Base-by-base conservation (phyloP, 208 protist genomes). In the Borovskyia barvae region DNA sequence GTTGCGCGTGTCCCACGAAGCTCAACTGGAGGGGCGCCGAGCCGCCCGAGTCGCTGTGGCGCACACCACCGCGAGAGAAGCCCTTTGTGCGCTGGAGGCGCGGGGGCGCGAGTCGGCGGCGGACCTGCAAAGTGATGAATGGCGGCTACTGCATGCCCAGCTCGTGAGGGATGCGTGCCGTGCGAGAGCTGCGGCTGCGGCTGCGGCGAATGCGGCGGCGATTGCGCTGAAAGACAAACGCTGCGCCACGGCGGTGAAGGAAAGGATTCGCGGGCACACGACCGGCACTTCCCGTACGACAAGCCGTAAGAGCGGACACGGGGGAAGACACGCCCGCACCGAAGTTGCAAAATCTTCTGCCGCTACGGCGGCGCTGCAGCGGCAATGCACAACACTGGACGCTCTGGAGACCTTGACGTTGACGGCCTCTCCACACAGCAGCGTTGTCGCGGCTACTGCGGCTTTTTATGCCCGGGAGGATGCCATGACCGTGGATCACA, bases 51-150 rank as follows among this genome's bases (percentile, higher is more conserved):
- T 28, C 29, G 67, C 36, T n/a, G 54, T 40, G 35, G 36, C 54
- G 22, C 28, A 36, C 5, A 20, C 2, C 14, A 36, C 33, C 3
- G 46, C 17, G 9, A 20, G 15, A 6, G 43, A 58, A 36, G 26
- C 53, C 4, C 28, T 50, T 2, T 30, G 29, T 0, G 26, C 35
- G 1, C 22, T 24, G 17, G 52, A 72, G 42, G 33, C 45, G 4
- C 76, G 75, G 41, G 49, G 48, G 28, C 59, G 53, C 25, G 75
- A 80, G 36, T 51, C 68, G 14, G 55, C 68, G 3, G 62, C 57
- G 52, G 79, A 61, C 14, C 48, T 86, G 11, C 48, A 61, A 41
- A 77, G 39, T 25, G 83, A 90, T 64, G 82, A 90, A 60, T 75
- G 60, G 37, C 12, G 51, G 7, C 52, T 68, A 8, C 20, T 68